Evolutionary conservation across 2,329 filamentous ascomycete species (phyloP), one percentile per base, ranked within the genome.

Genomic region (Exserohilum turcica): DNA sequence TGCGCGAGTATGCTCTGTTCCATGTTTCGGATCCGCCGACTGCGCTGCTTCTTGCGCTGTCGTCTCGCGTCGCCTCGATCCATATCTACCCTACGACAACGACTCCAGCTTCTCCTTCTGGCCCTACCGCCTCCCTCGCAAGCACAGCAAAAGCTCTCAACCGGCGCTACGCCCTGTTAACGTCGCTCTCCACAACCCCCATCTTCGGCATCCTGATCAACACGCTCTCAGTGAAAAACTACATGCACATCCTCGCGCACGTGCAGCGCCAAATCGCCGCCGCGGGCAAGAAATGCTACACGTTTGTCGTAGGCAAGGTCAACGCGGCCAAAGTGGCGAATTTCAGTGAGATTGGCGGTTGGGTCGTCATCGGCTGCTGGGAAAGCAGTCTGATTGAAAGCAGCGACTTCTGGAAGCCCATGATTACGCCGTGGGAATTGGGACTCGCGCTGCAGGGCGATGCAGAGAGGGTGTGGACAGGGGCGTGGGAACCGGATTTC

Each of bases 301-400:
- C 93, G 1, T 91, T 99, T 42, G 94, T 99, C 2, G 94, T 99
- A 0, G 94, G 94, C 54, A 97, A 97, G 74, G 81, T 99, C 21
- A 99, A 97, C 69, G 88, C 92, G 0, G 93, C 92, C 32, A 99
- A 99, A 74, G 82, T 99, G 18, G 94, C 94, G 43, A 99, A 99
- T 75, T 99, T 99, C 76, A 86, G 89, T 52, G 94, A 99, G 74
- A 85, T 99, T 5, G 93, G 92, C 37, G 93, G 92, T 13, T 99
- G 94, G 94, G 92, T 97, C 0, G 92, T 97, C 0, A 90, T 99
- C 8, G 93, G 94, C 2, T 99, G 94, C 76, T 99, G 94, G 94
- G 94, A 99, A 77, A 96, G 92, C 73, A 91, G 90, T 54, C 78
- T 97, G 44, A 85, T 99, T 4, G 93, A 97, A 65, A 91, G 92